Base-by-base conservation (phyloP, 176 grass and related monocot genomes). In the Avena insularis region DNA sequence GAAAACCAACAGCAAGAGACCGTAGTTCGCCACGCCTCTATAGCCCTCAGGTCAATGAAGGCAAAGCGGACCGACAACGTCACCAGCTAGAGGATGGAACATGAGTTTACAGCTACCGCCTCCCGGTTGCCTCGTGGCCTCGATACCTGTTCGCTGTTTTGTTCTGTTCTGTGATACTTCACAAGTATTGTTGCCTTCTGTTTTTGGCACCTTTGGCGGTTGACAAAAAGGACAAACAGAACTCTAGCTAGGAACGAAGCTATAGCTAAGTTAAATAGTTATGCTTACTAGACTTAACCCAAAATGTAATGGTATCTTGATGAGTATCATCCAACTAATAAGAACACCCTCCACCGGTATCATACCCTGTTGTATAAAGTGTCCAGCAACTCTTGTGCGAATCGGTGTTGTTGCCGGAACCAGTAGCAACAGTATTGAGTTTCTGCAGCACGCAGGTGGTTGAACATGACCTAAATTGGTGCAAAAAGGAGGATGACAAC, bases 261-360 rank as follows among this genome's bases (percentile, higher is more conserved):
- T 31, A 46, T 31, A 46, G 12, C 15, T 31, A 77, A 19, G 25
- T 4, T 55, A 35, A 57, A n/a, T 59, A 36, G 53, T 38, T 57
- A 2, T 8, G 60, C 14, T 46, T 81, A 49, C 8, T 45, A 35
- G 14, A 12, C 20, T 47, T 8, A 62, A n/a, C 56, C 23, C 12
- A 54, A 54, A 36, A 78, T 20, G 29, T 79, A 3, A 49, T 48
- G 40, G 12, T 40, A 45, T 61, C n/a, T 15, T 4, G 46, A 19
- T 61, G 60, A 60, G 45, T 75, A 16, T 51, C 47, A 49, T 74
- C 70, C 70, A 75, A 50, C n/a, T 25, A 75, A 23, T 50, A 21
- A 9, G 21, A 72, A 56, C 54, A 56, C 54, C 54, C 54, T 17
- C 16, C 10, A 78, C 33, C 1, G 17, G 2, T 78, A 23, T 21